Evolutionary conservation across 768 basidiomycete genomes (phyloP), one percentile per base, ranked within the genome.

Genomic region (Serendipita sp.): DNA sequence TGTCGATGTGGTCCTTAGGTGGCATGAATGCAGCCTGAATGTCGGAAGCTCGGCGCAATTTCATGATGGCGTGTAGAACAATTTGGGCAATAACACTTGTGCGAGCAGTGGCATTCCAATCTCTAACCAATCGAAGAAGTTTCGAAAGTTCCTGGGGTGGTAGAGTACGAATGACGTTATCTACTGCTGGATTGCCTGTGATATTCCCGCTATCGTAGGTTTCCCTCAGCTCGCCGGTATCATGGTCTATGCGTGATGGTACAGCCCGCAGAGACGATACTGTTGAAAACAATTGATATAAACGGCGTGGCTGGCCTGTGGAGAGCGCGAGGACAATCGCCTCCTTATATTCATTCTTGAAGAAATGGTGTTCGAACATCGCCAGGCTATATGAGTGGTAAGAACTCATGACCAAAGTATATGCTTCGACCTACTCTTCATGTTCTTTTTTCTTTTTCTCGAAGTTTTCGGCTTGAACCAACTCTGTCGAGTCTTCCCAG

Each of bases 91-190:
- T 80, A 16, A 76, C 78, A 67, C 88, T 88, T 23, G 89, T 92
- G 71, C 85, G 85, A n/a, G 89, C 88, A 67, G 85, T 86, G n/a
- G 93, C 84, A 74, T 98, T 99, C 96, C 96, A 99, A 68, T 88
- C 85, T 52, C 89, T 81, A 48, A 91, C 80, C 73, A 89, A 93
- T 16, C 82, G 81, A 63, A 97, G 77, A 41, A 99, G 79, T 65
- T 85, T 84, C 3, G 84, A 85, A 32, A 98, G 82, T 68, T 97
- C 93, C 13, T 83, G 73, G 3, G 81, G 78, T 0, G 80, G 74
- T 11, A 99, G 80, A 0, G 83, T 84, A 64, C 81, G 80, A 68
- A 99, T 78, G 51, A 96, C 88, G 68, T 85, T 79, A 73, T 97
- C 94, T 15, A 98, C 85, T 18, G 86, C 81, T 0, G 73, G 66